A percentile compares a stretch with the other conserved stretches of the same genome.
phyloP scores from a whole-genome alignment of 352 stramenopile genomes.

The Phytophthora palmivora region DNA sequence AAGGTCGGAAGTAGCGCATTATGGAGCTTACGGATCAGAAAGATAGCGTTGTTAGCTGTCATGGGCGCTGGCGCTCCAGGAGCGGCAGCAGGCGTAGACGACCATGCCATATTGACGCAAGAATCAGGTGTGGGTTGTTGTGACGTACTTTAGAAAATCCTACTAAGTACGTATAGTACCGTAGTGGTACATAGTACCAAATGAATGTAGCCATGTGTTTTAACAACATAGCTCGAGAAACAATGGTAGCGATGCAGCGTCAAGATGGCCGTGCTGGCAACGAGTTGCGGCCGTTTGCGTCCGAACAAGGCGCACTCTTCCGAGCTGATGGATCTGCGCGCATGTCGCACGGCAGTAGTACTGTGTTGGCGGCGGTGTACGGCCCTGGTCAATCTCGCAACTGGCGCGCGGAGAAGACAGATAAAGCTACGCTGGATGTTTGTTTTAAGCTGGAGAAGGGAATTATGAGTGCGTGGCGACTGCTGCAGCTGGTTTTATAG shows the following conservation, averaged over 20 bases:
- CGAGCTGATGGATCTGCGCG: constrained; percentile 80
- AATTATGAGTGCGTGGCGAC: constrained; percentile 56
- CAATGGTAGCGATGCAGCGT: constrained; percentile 55
- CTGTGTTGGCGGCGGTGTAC: constrained; percentile 79
- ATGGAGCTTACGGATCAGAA: constrained; percentile 64
- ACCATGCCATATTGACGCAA: constrained; percentile 23
- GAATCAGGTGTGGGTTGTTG: constrained; percentile 21
- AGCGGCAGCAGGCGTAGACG: constrained; percentile 10
- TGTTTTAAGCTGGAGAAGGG: constrained; percentile 86
- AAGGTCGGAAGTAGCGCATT: neutral
- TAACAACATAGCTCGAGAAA: constrained; percentile 20
- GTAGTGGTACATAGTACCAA: constrained; percentile 23
- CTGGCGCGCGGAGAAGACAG: constrained; percentile 70
- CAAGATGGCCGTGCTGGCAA: constrained; percentile 76
- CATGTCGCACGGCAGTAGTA: constrained; percentile 80
- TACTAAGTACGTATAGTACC: constrained; percentile 6
- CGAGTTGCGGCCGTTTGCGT: constrained; percentile 79
- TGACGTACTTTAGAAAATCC: neutral
- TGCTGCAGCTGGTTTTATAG: neutral
- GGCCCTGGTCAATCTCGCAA: constrained; percentile 79
- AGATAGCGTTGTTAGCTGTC: constrained; percentile 71
- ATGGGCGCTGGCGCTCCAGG: constrained; percentile 31
- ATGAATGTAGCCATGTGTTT: constrained; percentile 5
- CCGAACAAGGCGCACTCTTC: constrained; percentile 80
- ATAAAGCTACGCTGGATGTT: constrained; percentile 74